Percentiles rank a stretch among this genome's conserved stretches.
Conservation (phyloP, 1,284 basidiomycete genomes). For the Ganoderma boninense region DNA sequence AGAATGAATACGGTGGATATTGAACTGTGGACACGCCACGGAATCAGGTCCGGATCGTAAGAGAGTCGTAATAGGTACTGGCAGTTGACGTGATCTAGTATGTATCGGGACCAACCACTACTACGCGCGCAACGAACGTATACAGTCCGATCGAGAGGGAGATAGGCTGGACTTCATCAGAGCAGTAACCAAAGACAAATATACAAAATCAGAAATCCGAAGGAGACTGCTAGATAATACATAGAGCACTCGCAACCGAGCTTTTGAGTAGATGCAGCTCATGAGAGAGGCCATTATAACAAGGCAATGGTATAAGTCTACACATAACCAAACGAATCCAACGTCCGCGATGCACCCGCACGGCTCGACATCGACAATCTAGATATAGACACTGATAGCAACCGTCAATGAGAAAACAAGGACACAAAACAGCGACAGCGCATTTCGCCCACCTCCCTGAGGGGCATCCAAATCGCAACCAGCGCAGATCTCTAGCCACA, state of each 20-base stretch:
- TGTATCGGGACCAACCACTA: neutral
- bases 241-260: slow-evolving; percentile 14
- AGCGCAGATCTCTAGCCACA: neutral
- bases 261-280: slow-evolving; percentile 11
- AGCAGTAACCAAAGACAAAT: neutral
- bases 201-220: neutral
- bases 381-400: slow-evolving; percentile 6
- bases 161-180: neutral
- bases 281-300: slow-evolving; percentile 20
- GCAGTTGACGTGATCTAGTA: neutral
- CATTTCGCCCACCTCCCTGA: neutral
- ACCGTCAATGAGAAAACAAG: slow-evolving; percentile 14
- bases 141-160: neutral
- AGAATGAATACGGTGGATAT: neutral
- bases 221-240: slow-evolving; percentile 29
- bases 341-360: slow-evolving; percentile 18
- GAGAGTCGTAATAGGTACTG: neutral
- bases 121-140: neutral
- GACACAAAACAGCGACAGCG: slow-evolving; percentile 4
- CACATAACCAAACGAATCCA: slow-evolving; percentile 11
- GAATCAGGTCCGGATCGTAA: neutral
- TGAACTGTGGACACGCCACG: neutral
- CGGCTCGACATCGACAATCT: slow-evolving; percentile 17
- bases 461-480: neutral
- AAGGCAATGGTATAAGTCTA: slow-evolving; percentile 22